Conservation (phyloP, 2,329 filamentous ascomycete genomes). For the Berkeleyomyces rouxiae region DNA sequence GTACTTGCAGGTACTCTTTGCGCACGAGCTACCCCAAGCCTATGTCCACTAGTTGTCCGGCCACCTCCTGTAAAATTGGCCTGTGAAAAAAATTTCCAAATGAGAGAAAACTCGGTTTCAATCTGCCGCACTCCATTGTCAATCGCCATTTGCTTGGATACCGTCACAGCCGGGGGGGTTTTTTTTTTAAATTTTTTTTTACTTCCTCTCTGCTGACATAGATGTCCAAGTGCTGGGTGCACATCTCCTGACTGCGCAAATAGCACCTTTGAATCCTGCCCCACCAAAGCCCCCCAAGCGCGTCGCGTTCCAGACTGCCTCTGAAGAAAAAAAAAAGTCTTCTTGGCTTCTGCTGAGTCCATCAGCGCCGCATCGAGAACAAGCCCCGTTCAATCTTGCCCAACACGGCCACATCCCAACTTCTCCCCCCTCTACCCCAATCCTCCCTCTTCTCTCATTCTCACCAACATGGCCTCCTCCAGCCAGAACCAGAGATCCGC, state of each 20-base stretch:
- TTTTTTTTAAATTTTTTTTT: background rate
- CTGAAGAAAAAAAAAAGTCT: background rate
- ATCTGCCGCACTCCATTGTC: background rate
- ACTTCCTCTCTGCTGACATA: background rate
- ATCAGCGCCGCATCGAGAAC: conserved; percentile 1
- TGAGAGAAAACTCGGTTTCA: background rate
- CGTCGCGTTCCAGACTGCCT: no score
- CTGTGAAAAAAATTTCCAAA: background rate
- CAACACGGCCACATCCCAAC: background rate
- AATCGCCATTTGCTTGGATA: background rate
- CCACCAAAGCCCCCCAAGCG: no score
- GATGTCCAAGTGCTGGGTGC: background rate
- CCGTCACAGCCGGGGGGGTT: background rate
- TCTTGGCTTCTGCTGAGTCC: background rate
- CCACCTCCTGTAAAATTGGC: background rate
- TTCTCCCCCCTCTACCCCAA: background rate
- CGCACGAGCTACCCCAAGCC: background rate
- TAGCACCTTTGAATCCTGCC: no score
- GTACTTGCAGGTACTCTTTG: background rate
- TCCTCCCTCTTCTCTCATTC: background rate
- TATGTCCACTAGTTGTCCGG: no score
- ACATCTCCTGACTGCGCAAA: no score
- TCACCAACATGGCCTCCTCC: background rate
- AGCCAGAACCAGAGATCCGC: conserved; percentile 13
- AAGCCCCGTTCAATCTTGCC: background rate